These are phyloP conservation scores for Fraxinus latifolia DNA, from an alignment of 305 asterid species.

Conservation along the genomic window DNA sequence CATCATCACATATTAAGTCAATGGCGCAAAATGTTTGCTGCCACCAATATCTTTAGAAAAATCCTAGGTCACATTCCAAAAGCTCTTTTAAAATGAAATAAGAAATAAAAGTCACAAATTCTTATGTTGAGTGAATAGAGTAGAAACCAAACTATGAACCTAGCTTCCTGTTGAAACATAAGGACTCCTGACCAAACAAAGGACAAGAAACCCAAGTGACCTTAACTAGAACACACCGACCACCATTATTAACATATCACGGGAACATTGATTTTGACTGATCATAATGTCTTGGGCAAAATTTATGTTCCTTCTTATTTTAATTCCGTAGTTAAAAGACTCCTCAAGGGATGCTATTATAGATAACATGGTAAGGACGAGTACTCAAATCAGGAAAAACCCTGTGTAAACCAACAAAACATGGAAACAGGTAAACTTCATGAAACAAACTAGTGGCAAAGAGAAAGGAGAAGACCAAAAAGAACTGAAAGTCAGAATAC, in stretches of 20 bases:
- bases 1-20: background rate
- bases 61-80: background rate
- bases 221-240: background rate
- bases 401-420: background rate
- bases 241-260: background rate
- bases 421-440: background rate
- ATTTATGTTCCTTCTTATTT: background rate
- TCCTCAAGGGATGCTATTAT: background rate
- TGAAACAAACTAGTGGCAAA: background rate
- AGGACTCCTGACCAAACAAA: background rate
- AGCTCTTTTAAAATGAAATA: background rate
- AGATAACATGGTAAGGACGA: background rate
- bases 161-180: background rate
- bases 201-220: background rate
- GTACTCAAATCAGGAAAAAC: background rate
- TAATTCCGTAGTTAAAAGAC: background rate
- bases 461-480: background rate
- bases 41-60: background rate
- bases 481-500: background rate
- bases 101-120: background rate
- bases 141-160: background rate
- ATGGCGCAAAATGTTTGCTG: background rate
- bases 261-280: slow-evolving; percentile 1
- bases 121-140: background rate
- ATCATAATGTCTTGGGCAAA: slow-evolving; percentile 13